Percentiles rank a stretch among this genome's conserved stretches.
Evolutionary conservation across 345 rosid species (phyloP).

Genomic region (Excoecaria agallocha): DNA sequence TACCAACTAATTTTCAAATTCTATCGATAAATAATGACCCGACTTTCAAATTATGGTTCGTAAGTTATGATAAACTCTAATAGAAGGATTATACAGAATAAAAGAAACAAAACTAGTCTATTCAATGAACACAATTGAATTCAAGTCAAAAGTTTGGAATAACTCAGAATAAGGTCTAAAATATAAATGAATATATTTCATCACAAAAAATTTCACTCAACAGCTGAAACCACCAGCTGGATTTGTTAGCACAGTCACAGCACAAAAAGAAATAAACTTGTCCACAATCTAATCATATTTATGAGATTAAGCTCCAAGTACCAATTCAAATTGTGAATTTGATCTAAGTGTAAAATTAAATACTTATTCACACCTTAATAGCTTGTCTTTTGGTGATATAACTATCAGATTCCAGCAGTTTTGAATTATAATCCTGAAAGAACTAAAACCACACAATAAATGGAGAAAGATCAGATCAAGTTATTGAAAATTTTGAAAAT

Average conservation of each 20-base stretch:
- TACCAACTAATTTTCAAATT: no score
- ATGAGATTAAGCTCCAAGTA: no score
- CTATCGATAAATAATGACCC: no score
- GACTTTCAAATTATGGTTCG: no score
- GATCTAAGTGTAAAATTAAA: no score
- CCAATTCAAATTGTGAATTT: no score
- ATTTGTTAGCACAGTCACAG: background rate
- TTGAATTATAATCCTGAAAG: no score
- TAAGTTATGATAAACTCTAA: background rate
- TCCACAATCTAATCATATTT: no score
- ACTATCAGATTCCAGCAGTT: no score
- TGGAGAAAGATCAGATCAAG: background rate
- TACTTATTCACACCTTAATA: no score
- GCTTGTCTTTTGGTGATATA: no score
- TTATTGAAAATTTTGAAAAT: background rate
- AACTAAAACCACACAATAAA: constrained; percentile 47
- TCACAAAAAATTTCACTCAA: constrained; percentile 52
- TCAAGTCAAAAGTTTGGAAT: background rate
- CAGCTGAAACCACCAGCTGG: constrained; percentile 33
- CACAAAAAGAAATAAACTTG: background rate
- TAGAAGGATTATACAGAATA: background rate
- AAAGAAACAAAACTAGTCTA: background rate
- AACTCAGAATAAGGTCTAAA: background rate
- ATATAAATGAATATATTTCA: no score
- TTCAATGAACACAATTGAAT: background rate